Conservation (phyloP, 2,329 filamentous ascomycete species). For the Colletotrichum falcatum region DNA sequence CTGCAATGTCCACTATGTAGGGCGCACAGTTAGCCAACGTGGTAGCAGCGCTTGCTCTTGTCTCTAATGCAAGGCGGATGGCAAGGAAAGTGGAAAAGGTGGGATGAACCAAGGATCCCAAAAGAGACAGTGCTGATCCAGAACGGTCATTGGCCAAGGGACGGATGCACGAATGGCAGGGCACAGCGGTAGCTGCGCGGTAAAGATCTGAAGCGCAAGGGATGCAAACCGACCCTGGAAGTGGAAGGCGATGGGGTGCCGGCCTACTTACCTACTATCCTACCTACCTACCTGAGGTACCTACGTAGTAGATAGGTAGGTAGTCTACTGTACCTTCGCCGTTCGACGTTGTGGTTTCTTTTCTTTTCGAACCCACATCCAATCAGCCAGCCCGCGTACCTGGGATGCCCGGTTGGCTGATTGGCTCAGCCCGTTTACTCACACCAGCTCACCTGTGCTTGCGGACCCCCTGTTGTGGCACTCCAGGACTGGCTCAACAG, state of each 20-base stretch:
- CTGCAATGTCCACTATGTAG: not conserved
- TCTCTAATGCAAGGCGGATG: conserved; percentile 15
- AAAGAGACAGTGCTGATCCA: conserved; percentile 27
- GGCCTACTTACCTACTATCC: too few relatives aligned
- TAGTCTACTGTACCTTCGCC: too few relatives aligned
- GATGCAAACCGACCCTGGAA: conserved; percentile 29
- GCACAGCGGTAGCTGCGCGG: conserved; percentile 38
- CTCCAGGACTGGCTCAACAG: not conserved
- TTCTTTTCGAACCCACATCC: not conserved
- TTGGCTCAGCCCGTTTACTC: conserved; percentile 33
- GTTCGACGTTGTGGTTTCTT: not conserved
- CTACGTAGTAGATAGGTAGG: too few relatives aligned
- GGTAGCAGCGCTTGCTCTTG: conserved; percentile 5
- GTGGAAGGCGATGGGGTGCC: not conserved
- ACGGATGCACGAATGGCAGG: conserved; percentile 37
- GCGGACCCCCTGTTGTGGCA: not conserved
- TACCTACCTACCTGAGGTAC: too few relatives aligned
- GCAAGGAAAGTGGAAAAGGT: conserved; percentile 12
- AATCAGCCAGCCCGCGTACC: conserved; percentile 32
- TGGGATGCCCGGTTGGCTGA: conserved; percentile 15
- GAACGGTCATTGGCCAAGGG: conserved; percentile 36
- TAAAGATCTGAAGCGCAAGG: conserved; percentile 41
- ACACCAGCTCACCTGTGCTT: conserved; percentile 4
- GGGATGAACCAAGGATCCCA: conserved; percentile 29
- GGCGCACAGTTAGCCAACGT: not conserved